These are phyloP conservation scores for Papiliotrema laurentii DNA, from an alignment of 1,284 basidiomycete genomes.

Conservation along the genomic window DNA sequence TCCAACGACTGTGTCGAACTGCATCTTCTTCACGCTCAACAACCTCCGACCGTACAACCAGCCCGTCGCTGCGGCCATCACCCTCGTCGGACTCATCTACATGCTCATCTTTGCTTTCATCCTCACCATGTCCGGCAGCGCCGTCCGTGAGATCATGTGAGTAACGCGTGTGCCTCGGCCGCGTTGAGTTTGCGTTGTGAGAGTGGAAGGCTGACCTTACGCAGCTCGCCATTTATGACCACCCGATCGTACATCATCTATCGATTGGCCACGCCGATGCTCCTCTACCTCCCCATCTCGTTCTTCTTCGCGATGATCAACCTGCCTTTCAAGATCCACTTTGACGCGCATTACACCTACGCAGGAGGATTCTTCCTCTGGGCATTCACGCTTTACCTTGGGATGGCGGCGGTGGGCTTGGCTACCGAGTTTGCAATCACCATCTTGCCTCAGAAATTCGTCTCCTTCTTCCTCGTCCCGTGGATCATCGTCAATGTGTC, in stretches of 20 bases:
- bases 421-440: conserved; percentile 56
- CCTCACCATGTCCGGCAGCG: conserved; percentile 50
- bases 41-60: conserved; percentile 63
- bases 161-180: neutral
- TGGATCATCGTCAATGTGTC: conserved; percentile 67
- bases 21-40: conserved; percentile 54
- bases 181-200: neutral
- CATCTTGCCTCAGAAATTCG: conserved; percentile 41
- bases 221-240: conserved; percentile 50
- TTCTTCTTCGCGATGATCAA: conserved; percentile 61
- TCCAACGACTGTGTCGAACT: conserved; percentile 57
- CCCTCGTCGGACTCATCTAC: conserved; percentile 66
- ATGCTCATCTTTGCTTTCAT: conserved; percentile 54
- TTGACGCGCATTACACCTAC: conserved; percentile 46
- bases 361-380: conserved; percentile 64
- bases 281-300: conserved; percentile 60
- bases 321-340: conserved; percentile 60
- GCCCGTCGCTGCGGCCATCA: conserved; percentile 65
- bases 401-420: conserved; percentile 48
- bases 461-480: conserved; percentile 42
- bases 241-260: conserved; percentile 56
- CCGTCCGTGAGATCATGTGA: conserved; percentile 48
- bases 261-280: conserved; percentile 56
- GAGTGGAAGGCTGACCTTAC: neutral
- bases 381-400: conserved; percentile 66